Evolutionary conservation across 352 stramenopile species (phyloP).

Genomic region (Stramenopiles sp.): DNA sequence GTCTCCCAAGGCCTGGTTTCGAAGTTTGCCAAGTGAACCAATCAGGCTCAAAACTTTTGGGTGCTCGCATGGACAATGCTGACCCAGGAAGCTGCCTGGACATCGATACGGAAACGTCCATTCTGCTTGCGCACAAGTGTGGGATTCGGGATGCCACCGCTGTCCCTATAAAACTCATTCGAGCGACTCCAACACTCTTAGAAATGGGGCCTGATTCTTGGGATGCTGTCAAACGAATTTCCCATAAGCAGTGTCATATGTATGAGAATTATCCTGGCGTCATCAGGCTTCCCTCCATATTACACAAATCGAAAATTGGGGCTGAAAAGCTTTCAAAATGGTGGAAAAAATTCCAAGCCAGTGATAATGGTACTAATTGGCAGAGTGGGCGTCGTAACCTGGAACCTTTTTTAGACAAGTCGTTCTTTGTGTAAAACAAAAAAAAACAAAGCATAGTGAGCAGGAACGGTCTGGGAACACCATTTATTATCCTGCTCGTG

Average conservation of each 20-base stretch:
- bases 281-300: not conserved
- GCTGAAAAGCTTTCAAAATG: not conserved
- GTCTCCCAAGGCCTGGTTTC: not conserved
- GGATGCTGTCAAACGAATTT: not conserved
- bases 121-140: not conserved
- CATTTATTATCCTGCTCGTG: no score
- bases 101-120: not conserved
- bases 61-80: not conserved
- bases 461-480: no score
- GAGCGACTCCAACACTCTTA: not conserved
- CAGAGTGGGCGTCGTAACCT: no score
- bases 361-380: no score
- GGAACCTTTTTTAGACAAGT: no score
- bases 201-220: not conserved
- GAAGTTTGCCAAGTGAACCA: not conserved
- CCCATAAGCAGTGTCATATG: not conserved
- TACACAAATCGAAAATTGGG: not conserved
- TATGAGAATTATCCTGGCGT: not conserved
- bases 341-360: not conserved
- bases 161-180: not conserved
- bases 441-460: no score
- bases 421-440: no score
- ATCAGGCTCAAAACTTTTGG: not conserved
- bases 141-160: not conserved
- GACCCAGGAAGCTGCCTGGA: not conserved